Conservation (phyloP, 2,329 filamentous ascomycete genomes). For the Coniosporium tulheliwenetii region DNA sequence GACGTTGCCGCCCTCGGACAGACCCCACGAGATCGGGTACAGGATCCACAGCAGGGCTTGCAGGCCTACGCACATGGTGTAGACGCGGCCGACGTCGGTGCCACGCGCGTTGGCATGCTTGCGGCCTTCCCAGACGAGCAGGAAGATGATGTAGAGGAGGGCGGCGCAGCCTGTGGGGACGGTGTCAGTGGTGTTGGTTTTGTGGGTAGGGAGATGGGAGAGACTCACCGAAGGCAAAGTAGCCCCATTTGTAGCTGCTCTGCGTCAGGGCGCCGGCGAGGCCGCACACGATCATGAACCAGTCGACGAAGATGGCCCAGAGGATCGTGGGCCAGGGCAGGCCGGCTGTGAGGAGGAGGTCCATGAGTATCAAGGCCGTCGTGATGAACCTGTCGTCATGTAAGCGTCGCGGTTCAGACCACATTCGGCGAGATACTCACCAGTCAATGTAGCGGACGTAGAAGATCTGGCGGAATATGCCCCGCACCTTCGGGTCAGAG, state of each 20-base stretch:
- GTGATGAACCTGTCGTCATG: constrained; percentile 30
- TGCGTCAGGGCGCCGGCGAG: constrained; percentile 49
- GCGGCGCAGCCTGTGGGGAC: constrained; percentile 16
- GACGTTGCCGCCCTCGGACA: constrained; percentile 48
- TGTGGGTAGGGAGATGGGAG: too few relatives aligned
- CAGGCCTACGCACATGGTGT: constrained; percentile 39
- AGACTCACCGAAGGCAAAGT: constrained; percentile 33
- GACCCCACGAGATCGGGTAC: constrained; percentile 50
- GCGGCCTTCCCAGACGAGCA: constrained; percentile 41
- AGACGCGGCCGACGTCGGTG: constrained; percentile 35
- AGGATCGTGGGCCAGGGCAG: constrained; percentile 50
- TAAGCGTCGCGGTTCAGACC: background rate
- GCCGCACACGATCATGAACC: constrained; percentile 52
- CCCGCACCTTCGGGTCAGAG: constrained; percentile 26
- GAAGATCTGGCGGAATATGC: constrained; percentile 45
- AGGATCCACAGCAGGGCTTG: constrained; percentile 48
- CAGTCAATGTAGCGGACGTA: constrained; percentile 53
- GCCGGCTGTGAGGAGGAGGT: constrained; percentile 47
- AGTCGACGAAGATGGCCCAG: constrained; percentile 44
- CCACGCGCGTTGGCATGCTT: constrained; percentile 40
- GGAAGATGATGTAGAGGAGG: constrained; percentile 45
- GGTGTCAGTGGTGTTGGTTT: too few relatives aligned
- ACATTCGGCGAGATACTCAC: constrained; percentile 14
- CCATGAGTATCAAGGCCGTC: constrained; percentile 46
- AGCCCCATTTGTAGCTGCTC: constrained; percentile 53